Percentiles rank a stretch among this genome's conserved stretches.
phyloP scores from a whole-genome alignment of 495 filamentous ascomycete genomes.

The Penicillium bialowiezense region DNA sequence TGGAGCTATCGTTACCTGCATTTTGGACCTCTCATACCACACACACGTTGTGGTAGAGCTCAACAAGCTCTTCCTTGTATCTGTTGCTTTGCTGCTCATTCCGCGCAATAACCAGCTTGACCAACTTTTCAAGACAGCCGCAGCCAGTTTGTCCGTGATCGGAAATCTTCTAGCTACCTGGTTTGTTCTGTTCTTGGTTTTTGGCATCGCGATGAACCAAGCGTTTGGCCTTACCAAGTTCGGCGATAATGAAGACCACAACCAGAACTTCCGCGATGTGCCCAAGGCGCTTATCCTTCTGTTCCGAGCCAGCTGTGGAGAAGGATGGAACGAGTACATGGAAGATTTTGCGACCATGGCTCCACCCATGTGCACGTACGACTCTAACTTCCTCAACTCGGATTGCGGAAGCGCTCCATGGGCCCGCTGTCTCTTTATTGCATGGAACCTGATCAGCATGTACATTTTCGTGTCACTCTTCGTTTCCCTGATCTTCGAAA shows the following conservation, averaged over 20 bases:
- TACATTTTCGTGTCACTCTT: constrained; percentile 99
- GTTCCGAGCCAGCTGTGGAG: constrained; percentile 87
- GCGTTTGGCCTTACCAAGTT: constrained; percentile 95
- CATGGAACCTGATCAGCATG: constrained; percentile 99
- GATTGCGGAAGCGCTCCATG: constrained; percentile 90
- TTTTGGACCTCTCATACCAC: constrained; percentile 56
- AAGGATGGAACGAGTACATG: constrained; percentile 97
- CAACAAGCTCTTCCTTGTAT: constrained; percentile 91
- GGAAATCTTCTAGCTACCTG: constrained; percentile 92
- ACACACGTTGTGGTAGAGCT: constrained; percentile 67
- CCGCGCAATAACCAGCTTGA: constrained; percentile 96
- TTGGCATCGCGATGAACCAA: constrained; percentile 94
- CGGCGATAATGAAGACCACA: constrained; percentile 65
- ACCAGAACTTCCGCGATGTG: constrained; percentile 91
- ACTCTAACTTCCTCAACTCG: constrained; percentile 67
- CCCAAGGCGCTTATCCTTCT: constrained; percentile 91
- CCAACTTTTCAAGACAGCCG: constrained; percentile 98
- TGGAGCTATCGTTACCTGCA: constrained; percentile 76
- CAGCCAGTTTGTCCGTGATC: constrained; percentile 88
- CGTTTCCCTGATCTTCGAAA: constrained; percentile 98
- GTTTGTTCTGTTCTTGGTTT: constrained; percentile 95
- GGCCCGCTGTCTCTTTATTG: constrained; percentile 84
- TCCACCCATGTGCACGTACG: constrained; percentile 71
- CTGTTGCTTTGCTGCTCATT: constrained; percentile 87
- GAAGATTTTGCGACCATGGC: constrained; percentile 84